Conservation (phyloP, 805 yeast genomes). For the Tetrapisispora taiwanensis region DNA sequence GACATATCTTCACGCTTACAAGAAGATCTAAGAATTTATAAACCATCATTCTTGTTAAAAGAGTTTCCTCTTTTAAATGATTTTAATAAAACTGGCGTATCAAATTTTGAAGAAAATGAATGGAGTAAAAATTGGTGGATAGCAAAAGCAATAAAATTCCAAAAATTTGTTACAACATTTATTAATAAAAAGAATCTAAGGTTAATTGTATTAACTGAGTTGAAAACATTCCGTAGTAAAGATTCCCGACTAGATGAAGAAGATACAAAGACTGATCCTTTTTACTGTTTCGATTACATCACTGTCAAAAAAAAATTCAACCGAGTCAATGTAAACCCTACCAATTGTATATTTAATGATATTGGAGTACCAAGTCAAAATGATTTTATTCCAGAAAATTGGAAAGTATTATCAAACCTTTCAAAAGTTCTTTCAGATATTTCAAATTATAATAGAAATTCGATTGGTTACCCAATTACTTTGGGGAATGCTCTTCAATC, state of each 20-base stretch:
- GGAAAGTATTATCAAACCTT: conserved; percentile 15
- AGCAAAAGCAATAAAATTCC: conserved; percentile 30
- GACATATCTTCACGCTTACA: conserved; percentile 33
- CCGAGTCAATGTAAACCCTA: not conserved
- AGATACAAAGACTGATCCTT: conserved; percentile 25
- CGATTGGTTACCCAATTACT: conserved; percentile 29
- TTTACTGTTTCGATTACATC: conserved; percentile 37
- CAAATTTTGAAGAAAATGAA: conserved; percentile 21
- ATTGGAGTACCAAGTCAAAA: not conserved
- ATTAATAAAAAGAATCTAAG: conserved; percentile 28
- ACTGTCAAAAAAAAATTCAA: conserved; percentile 8
- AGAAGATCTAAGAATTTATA: conserved; percentile 23
- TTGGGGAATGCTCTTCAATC: conserved; percentile 20
- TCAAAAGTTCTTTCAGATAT: conserved; percentile 8
- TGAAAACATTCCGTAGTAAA: conserved; percentile 2
- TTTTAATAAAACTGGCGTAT: conserved; percentile 4
- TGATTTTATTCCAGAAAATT: conserved; percentile 7
- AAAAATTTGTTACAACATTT: conserved; percentile 23
- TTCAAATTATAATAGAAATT: conserved; percentile 17
- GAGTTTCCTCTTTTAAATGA: conserved; percentile 24
- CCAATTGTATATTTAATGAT: not conserved
- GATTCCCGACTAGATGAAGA: not conserved
- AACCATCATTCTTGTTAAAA: conserved; percentile 34
- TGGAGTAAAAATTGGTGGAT: conserved; percentile 36
- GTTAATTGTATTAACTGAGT: conserved; percentile 29